A percentile compares a stretch with the other conserved stretches of the same genome.
These are phyloP conservation scores for Macrolepiota dolichaula DNA, from an alignment of 768 basidiomycete species.

Conservation along the genomic window DNA sequence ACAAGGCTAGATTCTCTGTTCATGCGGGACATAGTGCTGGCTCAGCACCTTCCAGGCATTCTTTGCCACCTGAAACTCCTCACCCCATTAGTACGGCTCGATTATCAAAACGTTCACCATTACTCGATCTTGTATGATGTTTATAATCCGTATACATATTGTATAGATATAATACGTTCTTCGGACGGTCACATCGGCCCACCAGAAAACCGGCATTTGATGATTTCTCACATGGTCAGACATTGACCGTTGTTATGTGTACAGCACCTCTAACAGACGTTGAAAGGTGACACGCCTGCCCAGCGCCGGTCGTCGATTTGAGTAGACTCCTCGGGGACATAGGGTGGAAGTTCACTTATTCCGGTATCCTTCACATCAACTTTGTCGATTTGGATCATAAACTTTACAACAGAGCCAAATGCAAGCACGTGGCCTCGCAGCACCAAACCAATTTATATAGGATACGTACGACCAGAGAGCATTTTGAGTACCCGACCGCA, in stretches of 20 bases:
- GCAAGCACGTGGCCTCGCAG: slow-evolving; percentile 8
- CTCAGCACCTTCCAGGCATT: not conserved
- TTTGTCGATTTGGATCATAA: not conserved
- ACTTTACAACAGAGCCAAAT: slow-evolving; percentile 1
- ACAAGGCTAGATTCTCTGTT: not conserved
- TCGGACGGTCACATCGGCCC: too few relatives aligned
- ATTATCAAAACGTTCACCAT: slow-evolving; percentile 3
- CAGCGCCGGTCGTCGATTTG: not conserved
- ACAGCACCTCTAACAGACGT: not conserved
- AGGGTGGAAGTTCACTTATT: too few relatives aligned
- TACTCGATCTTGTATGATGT: not conserved
- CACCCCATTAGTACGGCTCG: not conserved
- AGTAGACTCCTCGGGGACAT: too few relatives aligned
- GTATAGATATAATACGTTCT: not conserved
- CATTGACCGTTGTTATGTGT: not conserved
- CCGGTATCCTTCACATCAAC: too few relatives aligned
- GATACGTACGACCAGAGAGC: not conserved
- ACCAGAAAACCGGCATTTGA: too few relatives aligned
- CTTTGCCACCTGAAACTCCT: slow-evolving; percentile 1
- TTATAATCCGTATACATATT: not conserved
- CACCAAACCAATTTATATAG: slow-evolving; percentile 1
- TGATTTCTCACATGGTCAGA: not conserved
- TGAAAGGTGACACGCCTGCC: not conserved
- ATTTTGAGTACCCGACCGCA: not conserved
- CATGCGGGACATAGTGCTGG: not conserved